Percentiles rank a stretch among this genome's conserved stretches.
Conservation (phyloP, 495 filamentous ascomycete species). For the Aspergillus heteromorphus region DNA sequence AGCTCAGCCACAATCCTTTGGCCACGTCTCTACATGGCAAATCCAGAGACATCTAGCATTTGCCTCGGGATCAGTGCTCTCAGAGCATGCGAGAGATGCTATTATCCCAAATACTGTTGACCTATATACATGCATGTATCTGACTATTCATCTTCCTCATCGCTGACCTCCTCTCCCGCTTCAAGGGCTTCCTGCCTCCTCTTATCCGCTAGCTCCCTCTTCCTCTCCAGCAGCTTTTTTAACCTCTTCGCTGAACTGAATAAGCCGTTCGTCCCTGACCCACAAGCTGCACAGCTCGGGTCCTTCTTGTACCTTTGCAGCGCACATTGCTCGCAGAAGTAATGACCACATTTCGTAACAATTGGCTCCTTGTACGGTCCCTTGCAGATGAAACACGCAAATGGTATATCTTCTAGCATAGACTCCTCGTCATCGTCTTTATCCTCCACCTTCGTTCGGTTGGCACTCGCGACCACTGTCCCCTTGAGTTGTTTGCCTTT, state of each 20-base stretch:
- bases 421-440: slow-evolving; percentile 68
- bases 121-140: not conserved
- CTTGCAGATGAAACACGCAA: slow-evolving; percentile 91
- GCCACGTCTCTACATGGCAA: too few relatives aligned
- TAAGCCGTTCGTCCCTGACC: slow-evolving; percentile 75
- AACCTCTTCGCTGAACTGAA: slow-evolving; percentile 87
- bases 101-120: not conserved
- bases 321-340: slow-evolving; percentile 90
- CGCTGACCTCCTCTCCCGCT: slow-evolving; percentile 62
- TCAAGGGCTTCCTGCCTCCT: slow-evolving; percentile 66
- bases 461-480: slow-evolving; percentile 45
- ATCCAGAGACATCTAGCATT: too few relatives aligned
- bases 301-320: slow-evolving; percentile 75
- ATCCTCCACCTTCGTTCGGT: slow-evolving; percentile 20
- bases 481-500: slow-evolving; percentile 67
- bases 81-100: not conserved
- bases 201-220: slow-evolving; percentile 63
- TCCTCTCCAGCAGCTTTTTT: slow-evolving; percentile 75
- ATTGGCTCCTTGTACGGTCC: slow-evolving; percentile 76
- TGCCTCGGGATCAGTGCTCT: not conserved
- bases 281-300: slow-evolving; percentile 80
- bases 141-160: slow-evolving; percentile 53
- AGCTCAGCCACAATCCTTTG: too few relatives aligned
- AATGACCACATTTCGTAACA: slow-evolving; percentile 87
- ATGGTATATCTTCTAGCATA: slow-evolving; percentile 81